phyloP scores from a whole-genome alignment of 2,329 filamentous ascomycete species.

The Fusarium tjaetaba region DNA sequence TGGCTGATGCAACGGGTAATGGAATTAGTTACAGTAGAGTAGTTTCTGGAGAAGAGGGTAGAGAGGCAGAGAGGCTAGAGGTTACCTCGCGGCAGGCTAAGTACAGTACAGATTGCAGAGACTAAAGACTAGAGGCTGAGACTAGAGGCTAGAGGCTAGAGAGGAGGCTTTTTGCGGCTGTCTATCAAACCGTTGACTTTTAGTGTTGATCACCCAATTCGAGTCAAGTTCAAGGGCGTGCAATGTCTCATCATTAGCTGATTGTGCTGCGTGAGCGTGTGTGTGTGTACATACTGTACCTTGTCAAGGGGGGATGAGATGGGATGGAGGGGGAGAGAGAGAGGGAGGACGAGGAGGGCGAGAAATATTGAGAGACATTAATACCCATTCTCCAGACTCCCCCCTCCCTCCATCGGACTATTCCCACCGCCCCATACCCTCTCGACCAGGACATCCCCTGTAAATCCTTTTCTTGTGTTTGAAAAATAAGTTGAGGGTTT shows the following conservation, averaged over 20 bases:
- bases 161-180: background rate
- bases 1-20: conserved; percentile 3
- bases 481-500: background rate
- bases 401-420: background rate
- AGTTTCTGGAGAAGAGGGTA: background rate
- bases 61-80: background rate
- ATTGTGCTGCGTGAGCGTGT: background rate
- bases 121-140: background rate
- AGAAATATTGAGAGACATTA: background rate
- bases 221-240: background rate
- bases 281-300: background rate
- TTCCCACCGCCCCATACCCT: conserved; percentile 1
- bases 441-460: conserved; percentile 11
- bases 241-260: background rate
- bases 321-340: background rate
- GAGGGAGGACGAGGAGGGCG: background rate
- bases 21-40: background rate
- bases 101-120: background rate
- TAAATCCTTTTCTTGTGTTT: background rate
- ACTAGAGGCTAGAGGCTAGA: background rate
- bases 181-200: background rate
- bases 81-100: background rate
- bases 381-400: background rate
- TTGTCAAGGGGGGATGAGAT: background rate
- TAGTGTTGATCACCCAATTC: background rate